Evolutionary conservation across 2,329 filamentous ascomycete genomes (phyloP).

Genomic region (Fusarium siculi): DNA sequence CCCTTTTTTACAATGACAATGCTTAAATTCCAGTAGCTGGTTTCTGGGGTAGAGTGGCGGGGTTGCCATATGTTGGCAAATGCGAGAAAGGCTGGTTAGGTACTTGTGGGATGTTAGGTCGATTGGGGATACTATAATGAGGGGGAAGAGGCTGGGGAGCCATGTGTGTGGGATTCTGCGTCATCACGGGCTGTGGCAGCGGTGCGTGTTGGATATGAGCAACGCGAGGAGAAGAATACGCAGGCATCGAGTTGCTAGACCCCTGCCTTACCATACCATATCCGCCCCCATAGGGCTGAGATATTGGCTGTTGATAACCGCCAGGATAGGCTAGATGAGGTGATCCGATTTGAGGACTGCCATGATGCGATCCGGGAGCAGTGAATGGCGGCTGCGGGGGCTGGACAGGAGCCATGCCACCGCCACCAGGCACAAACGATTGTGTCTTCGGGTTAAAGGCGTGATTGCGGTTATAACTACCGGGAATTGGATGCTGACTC

Average conservation of each 20-base stretch:
- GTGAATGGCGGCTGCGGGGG: conserved; percentile 60
- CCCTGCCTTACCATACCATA: conserved; percentile 68
- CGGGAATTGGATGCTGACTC: conserved; percentile 83
- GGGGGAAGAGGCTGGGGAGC: conserved; percentile 54
- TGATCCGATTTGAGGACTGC: conserved; percentile 64
- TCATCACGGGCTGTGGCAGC: conserved; percentile 53
- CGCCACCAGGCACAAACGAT: conserved; percentile 78
- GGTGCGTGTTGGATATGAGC: conserved; percentile 54
- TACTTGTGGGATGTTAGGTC: conserved; percentile 57
- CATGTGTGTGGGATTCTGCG: conserved; percentile 52
- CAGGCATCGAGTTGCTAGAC: conserved; percentile 64
- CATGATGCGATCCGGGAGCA: conserved; percentile 60
- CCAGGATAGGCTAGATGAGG: conserved; percentile 62
- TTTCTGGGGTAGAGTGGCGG: conserved; percentile 69
- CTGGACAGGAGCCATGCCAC: conserved; percentile 62
- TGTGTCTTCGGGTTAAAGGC: conserved; percentile 95
- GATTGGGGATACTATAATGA: conserved; percentile 58
- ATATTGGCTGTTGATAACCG: conserved; percentile 58
- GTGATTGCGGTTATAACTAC: conserved; percentile 80
- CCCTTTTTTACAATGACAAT: conserved; percentile 28
- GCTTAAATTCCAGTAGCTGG: conserved; percentile 61
- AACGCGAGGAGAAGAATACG: conserved; percentile 57
- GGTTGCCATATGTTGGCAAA: conserved; percentile 68
- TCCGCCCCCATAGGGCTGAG: conserved; percentile 59
- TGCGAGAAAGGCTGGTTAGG: conserved; percentile 61